Conservation (phyloP, 441 rosid genomes). For the Metrosideros polymorpha region DNA sequence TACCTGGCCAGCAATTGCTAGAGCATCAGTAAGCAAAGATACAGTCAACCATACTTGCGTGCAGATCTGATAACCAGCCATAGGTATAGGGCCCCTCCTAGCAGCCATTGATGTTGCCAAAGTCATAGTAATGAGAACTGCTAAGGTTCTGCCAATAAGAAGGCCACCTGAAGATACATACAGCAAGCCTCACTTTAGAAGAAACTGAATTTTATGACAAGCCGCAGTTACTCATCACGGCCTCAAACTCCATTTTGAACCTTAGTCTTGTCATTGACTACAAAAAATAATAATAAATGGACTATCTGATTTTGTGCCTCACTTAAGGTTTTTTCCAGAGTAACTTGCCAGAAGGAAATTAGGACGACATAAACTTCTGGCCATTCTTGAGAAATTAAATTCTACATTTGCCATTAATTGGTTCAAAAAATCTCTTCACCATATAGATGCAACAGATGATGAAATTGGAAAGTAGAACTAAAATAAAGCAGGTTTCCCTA, state of each 20-base stretch:
- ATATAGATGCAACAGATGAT: background rate
- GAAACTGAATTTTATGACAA: background rate
- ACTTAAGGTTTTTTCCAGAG: background rate
- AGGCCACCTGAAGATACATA: constrained; percentile 61
- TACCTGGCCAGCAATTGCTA: constrained; percentile 98
- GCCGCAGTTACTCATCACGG: background rate
- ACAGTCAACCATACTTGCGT: constrained; percentile 86
- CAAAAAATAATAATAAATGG: background rate
- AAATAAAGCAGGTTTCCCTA: background rate
- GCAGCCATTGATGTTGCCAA: constrained; percentile 89
- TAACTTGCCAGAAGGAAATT: background rate
- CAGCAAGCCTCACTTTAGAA: background rate
- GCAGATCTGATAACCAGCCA: constrained; percentile 97
- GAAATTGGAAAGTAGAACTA: background rate
- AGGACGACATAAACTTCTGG: background rate
- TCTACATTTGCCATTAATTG: background rate
- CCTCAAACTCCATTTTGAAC: background rate
- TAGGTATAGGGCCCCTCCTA: constrained; percentile 71
- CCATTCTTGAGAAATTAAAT: background rate
- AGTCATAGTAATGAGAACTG: constrained; percentile 74
- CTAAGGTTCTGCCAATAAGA: constrained; percentile 82
- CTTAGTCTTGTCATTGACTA: background rate
- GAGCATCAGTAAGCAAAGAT: constrained; percentile 88
- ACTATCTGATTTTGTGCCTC: background rate
- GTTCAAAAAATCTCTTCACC: background rate